These are phyloP conservation scores for Elsinoe ampelina DNA, from an alignment of 2,329 filamentous ascomycete species.

Conservation along the genomic window DNA sequence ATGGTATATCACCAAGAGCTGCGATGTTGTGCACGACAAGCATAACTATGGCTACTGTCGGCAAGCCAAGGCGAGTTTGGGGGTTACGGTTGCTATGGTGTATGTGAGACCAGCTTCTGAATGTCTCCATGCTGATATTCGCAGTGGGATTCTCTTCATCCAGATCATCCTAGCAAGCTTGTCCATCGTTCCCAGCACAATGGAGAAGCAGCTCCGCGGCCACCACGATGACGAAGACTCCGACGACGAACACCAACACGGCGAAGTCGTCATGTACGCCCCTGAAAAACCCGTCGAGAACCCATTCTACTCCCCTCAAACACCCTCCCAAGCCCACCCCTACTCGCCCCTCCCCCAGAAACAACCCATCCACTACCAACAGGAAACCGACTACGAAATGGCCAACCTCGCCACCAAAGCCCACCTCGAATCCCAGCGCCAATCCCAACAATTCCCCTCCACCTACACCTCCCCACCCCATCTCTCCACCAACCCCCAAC, in stretches of 20 bases:
- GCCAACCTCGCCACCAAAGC: conserved; percentile 18
- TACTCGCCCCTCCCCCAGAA: conserved; percentile 9
- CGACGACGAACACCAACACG: conserved; percentile 34
- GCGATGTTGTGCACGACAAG: conserved; percentile 43
- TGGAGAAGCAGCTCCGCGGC: conserved; percentile 24
- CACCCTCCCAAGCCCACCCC: conserved; percentile 1
- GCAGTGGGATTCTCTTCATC: conserved; percentile 48
- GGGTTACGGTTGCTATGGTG: conserved; percentile 55
- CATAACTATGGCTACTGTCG: conserved; percentile 48
- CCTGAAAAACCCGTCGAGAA: conserved; percentile 31
- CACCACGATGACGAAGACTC: conserved; percentile 19
- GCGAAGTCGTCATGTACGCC: conserved; percentile 40
- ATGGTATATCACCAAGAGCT: conserved; percentile 69
- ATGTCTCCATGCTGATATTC: not conserved
- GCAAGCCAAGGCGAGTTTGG: conserved; percentile 60
- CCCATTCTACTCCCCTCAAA: conserved; percentile 15
- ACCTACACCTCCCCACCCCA: not conserved
- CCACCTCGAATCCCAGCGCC: conserved; percentile 7
- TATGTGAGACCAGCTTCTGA: conserved; percentile 20
- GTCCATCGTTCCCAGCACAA: conserved; percentile 39
- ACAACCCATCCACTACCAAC: conserved; percentile 23
- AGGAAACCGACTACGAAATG: conserved; percentile 32
- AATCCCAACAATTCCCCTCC: conserved; percentile 1
- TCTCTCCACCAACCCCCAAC: not conserved
- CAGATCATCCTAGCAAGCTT: conserved; percentile 53